Evolutionary conservation across 2,329 filamentous ascomycete species (phyloP).

Genomic region (Amauroascus niger): DNA sequence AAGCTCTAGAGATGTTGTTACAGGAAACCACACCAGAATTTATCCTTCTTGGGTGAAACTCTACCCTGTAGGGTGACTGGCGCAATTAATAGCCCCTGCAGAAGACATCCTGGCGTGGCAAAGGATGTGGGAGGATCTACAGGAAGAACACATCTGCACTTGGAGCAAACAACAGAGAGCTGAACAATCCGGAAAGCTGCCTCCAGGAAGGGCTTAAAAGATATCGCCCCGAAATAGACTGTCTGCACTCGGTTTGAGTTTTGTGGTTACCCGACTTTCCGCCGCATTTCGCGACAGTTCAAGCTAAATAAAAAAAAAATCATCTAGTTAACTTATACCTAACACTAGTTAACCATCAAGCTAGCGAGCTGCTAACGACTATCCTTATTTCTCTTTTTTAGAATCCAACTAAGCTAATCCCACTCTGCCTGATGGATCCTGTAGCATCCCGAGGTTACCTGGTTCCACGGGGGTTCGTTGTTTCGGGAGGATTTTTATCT

Average conservation of each 20-base stretch:
- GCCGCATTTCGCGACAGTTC: background rate
- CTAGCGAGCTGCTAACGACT: background rate
- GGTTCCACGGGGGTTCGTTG: background rate
- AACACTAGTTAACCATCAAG: too few species aligned
- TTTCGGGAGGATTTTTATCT: background rate
- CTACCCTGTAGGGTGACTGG: too few species aligned
- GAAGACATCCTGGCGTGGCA: too few species aligned
- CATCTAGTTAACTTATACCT: background rate
- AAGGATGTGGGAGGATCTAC: too few species aligned
- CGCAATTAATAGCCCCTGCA: too few species aligned
- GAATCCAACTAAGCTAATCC: background rate
- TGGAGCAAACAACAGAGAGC: too few species aligned
- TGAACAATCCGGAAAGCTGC: too few species aligned
- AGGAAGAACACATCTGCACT: too few species aligned
- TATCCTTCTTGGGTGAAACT: too few species aligned
- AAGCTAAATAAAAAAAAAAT: slow-evolving; percentile 1
- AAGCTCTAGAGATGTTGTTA: too few species aligned
- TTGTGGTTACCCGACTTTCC: background rate
- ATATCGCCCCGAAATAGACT: background rate
- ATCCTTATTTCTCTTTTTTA: background rate
- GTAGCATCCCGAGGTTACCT: slow-evolving; percentile 16
- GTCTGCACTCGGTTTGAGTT: background rate
- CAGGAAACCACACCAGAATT: too few species aligned
- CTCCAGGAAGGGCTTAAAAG: background rate
- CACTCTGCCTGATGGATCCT: background rate